A percentile compares a stretch with the other conserved stretches of the same genome.
These are phyloP conservation scores for Penicillium diatomitis DNA, from an alignment of 495 filamentous ascomycete species.

Conservation along the genomic window DNA sequence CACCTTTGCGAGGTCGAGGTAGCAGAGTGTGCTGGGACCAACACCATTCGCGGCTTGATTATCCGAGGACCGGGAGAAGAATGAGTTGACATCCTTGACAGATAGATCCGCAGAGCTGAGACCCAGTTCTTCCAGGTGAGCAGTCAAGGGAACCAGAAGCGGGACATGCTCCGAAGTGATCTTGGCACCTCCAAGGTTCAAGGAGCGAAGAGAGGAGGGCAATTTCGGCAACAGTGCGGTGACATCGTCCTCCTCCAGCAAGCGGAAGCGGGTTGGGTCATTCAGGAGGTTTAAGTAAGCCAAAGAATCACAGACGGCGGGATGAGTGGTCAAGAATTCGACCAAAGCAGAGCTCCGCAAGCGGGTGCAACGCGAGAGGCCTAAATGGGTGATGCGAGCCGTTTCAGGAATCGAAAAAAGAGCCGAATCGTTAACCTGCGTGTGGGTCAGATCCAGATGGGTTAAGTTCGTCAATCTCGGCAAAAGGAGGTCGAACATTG, in stretches of 20 bases:
- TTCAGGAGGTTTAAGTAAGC: conserved; percentile 68
- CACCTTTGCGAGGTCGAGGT: conserved; percentile 61
- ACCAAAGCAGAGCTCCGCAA: conserved; percentile 60
- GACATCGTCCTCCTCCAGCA: conserved; percentile 58
- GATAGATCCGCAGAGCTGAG: conserved; percentile 59
- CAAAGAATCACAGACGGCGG: conserved; percentile 53
- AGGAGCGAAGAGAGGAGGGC: conserved; percentile 57
- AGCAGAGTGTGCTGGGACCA: conserved; percentile 60
- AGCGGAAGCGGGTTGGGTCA: conserved; percentile 64
- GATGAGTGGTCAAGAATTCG: conserved; percentile 64
- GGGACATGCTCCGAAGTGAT: conserved; percentile 57
- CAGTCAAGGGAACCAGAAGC: conserved; percentile 59
- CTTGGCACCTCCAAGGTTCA: conserved; percentile 70
- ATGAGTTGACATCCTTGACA: conserved; percentile 51
- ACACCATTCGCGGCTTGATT: conserved; percentile 29
- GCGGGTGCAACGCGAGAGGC: conserved; percentile 65
- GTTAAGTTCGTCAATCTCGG: conserved; percentile 62
- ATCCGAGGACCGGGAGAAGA: conserved; percentile 28
- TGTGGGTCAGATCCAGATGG: conserved; percentile 74
- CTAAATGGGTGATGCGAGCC: conserved; percentile 70
- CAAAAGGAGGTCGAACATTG: conserved; percentile 60
- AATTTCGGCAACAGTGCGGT: conserved; percentile 58
- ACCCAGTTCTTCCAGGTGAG: conserved; percentile 73
- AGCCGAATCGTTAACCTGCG: conserved; percentile 65
- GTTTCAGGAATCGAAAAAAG: conserved; percentile 62